Conservation (phyloP, 1,284 basidiomycete genomes). For the Malassezia obtusa region DNA sequence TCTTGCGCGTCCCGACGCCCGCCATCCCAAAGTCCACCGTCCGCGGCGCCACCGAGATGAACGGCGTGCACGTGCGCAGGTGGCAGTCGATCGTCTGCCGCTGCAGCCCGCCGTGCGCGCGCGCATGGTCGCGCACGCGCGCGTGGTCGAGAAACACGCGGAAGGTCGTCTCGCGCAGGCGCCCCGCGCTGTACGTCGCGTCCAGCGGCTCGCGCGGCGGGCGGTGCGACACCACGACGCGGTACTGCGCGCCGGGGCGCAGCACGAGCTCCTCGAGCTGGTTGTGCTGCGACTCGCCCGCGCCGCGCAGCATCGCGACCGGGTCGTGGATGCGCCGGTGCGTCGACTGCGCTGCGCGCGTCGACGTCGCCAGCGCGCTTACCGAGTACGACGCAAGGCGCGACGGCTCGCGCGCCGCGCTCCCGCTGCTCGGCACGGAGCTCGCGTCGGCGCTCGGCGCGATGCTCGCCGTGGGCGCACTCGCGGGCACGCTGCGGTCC, state of each 20-base stretch:
- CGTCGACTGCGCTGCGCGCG: background rate
- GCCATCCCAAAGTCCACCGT: conserved; percentile 52
- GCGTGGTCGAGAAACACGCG: conserved; percentile 51
- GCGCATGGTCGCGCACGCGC: conserved; percentile 35
- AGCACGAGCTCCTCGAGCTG: conserved; percentile 53
- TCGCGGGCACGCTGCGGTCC: background rate
- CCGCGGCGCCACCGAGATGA: conserved; percentile 49
- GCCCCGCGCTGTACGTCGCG: conserved; percentile 44
- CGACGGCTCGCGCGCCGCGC: background rate
- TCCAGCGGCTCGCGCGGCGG: conserved; percentile 46
- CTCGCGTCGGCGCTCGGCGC: background rate
- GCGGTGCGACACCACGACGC: conserved; percentile 51
- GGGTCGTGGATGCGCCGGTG: conserved; percentile 15
- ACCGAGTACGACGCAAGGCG: conserved; percentile 15
- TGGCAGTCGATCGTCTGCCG: conserved; percentile 49
- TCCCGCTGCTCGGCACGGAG: background rate
- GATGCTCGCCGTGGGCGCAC: background rate
- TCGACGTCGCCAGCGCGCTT: conserved; percentile 1
- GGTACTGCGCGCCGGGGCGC: conserved; percentile 52
- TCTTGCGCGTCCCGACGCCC: conserved; percentile 52
- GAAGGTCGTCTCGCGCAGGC: conserved; percentile 49
- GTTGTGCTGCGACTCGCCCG: conserved; percentile 42
- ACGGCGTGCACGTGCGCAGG: conserved; percentile 51
- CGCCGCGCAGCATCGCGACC: conserved; percentile 24
- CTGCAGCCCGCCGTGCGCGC: conserved; percentile 39